Base-by-base conservation (phyloP, 2,329 filamentous ascomycete genomes). In the Colletotrichum higginsianum region DNA sequence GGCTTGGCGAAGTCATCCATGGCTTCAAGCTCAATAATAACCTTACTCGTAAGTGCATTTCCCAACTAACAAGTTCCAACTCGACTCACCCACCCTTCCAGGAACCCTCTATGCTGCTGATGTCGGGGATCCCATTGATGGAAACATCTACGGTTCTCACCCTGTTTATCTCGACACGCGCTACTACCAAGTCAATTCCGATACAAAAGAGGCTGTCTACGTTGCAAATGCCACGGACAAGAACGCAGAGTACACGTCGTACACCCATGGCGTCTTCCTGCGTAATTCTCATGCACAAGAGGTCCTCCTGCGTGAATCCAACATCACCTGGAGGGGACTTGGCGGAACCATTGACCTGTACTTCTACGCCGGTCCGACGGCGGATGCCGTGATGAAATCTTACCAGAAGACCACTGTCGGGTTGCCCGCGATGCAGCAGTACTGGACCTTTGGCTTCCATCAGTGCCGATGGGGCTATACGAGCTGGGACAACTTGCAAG, bases 401-500 rank as follows among this genome's bases (percentile, higher is more conserved):
- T 96, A 96, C 78, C 91, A 93, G 73, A 80, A 83, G 67, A 90
- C 88, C 64, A 88, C 91, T 2, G 84, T 92, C 62, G 93, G 94
- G 0, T 83, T 93, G 6, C 93, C 94, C 1, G 91, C 91, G 0
- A 91, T 96, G 89, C 92, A 95, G 78, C 91, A 93, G 75, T 96
- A 96, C 82, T 96, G 90, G 86, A 90, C 91, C 0, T 90, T 97
- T 72, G 94, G 94, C 0, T 96, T 88, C 78, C 94, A 97, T 75
- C 94, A 97, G 79, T 96, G 93, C 76, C 88, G 93, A 71, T 96
- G 94, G 91, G 94, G 94, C 0, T 96, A 96, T 79, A 83, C 87
- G 49, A 94, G 93, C 76, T 94, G 92, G 90, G 88, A 89, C 1
- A 86, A 89, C 38, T 78, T 94, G 3, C 87, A 92, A 73, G 88